Conservation (phyloP, 805 yeast genomes). For the Teunomyces gatunensis region DNA sequence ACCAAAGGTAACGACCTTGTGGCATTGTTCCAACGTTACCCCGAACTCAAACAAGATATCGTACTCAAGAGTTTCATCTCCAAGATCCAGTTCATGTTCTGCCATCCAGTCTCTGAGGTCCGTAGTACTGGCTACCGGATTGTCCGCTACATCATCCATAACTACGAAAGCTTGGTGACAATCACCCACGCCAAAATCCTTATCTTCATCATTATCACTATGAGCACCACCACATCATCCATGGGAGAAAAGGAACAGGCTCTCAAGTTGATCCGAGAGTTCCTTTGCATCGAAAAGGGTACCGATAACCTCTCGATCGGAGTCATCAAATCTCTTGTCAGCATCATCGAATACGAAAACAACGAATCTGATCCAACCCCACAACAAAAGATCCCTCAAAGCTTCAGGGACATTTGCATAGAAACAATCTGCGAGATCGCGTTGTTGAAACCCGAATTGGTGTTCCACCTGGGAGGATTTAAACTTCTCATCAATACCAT, state of each 20-base stretch:
- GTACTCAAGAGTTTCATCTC: conserved; percentile 55
- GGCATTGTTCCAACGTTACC: conserved; percentile 51
- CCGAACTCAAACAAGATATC: conserved; percentile 62
- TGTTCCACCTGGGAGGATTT: conserved; percentile 56
- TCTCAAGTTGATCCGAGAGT: conserved; percentile 62
- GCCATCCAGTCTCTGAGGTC: conserved; percentile 57
- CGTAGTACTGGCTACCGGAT: conserved; percentile 76
- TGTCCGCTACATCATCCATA: conserved; percentile 60
- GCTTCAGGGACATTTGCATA: conserved; percentile 45
- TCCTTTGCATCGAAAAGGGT: conserved; percentile 54
- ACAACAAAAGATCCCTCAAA: conserved; percentile 13
- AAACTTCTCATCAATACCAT: conserved; percentile 40
- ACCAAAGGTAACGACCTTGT: conserved; percentile 67
- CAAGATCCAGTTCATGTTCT: conserved; percentile 58
- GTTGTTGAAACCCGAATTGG: conserved; percentile 37
- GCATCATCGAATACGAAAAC: conserved; percentile 9
- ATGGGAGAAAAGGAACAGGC: conserved; percentile 73
- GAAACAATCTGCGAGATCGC: conserved; percentile 41
- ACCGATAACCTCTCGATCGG: conserved; percentile 55
- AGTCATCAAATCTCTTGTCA: conserved; percentile 60
- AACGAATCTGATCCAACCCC: not conserved
- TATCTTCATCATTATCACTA: conserved; percentile 58
- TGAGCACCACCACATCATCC: conserved; percentile 57
- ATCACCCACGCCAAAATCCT: conserved; percentile 59
- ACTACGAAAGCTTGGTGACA: conserved; percentile 50